Evolutionary conservation across 768 basidiomycete genomes (phyloP).

Genomic region (Saitozyma podzolica): DNA sequence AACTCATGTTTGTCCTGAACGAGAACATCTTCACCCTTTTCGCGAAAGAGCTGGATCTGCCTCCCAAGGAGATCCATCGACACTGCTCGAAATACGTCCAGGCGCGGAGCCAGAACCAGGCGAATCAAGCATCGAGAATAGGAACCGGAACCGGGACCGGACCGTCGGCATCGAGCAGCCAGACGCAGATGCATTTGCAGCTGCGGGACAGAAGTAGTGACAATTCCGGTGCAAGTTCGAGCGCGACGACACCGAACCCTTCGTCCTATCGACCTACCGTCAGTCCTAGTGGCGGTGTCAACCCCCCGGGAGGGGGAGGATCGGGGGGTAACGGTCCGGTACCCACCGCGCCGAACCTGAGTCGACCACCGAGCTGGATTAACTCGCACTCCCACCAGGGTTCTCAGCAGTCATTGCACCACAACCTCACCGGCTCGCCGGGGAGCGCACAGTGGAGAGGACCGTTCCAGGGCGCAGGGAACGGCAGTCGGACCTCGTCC

Average conservation of each 20-base stretch:
- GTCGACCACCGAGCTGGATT: neutral
- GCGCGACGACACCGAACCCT: neutral
- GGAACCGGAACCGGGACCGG: neutral
- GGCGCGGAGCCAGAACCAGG: constrained; percentile 28
- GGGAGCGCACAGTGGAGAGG: constrained; percentile 18
- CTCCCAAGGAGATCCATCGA: constrained; percentile 92
- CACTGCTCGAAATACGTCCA: constrained; percentile 85
- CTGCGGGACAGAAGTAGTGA: neutral
- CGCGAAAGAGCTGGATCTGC: constrained; percentile 78
- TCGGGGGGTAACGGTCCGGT: no score
- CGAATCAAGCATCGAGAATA: neutral
- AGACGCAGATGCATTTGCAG: neutral
- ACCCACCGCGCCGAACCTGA: neutral
- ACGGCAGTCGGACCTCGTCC: constrained; percentile 27
- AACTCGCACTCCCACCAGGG: neutral
- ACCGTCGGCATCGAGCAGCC: neutral
- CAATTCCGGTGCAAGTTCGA: neutral
- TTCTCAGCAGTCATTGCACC: neutral
- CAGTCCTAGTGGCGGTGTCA: neutral
- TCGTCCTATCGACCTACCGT: neutral
- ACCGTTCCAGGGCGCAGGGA: constrained; percentile 35
- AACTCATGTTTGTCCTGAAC: constrained; percentile 78
- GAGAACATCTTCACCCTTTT: constrained; percentile 82
- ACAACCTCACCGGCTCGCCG: neutral
- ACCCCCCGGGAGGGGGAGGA: neutral